phyloP scores from a whole-genome alignment of 257 asterid species.

The Solanum peruvianum region DNA sequence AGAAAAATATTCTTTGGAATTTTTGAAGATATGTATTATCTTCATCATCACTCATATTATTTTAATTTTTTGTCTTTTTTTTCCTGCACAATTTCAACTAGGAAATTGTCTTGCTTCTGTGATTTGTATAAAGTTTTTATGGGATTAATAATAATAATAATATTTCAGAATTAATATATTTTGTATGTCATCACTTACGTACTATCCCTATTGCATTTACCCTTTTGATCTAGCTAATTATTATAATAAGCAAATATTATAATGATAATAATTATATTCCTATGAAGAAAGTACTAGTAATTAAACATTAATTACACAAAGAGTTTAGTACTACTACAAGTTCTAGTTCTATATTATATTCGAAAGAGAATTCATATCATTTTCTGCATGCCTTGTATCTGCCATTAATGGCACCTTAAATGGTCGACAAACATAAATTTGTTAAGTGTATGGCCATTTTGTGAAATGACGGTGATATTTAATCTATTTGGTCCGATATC shows the following conservation, averaged over 20 bases:
- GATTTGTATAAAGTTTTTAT: background rate
- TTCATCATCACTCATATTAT: background rate
- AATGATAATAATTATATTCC: background rate
- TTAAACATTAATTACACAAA: background rate
- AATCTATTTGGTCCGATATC: accelerated
- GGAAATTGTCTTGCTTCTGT: background rate
- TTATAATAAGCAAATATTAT: background rate
- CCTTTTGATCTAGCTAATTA: background rate
- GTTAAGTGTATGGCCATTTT: background rate
- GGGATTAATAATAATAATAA: background rate
- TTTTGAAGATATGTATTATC: background rate
- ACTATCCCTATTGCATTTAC: background rate
- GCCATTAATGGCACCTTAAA: background rate
- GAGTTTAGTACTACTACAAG: background rate
- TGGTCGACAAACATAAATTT: background rate
- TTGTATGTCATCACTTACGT: background rate
- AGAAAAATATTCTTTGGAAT: slow-evolving; percentile 14
- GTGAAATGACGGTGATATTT: background rate
- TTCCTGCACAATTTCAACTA: background rate
- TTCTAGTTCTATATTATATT: background rate
- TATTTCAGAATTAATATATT: background rate
- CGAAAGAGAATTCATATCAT: background rate
- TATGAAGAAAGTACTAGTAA: background rate
- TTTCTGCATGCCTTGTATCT: background rate
- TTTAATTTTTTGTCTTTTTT: background rate